Evolutionary conservation across 2,329 filamentous ascomycete genomes (phyloP).

Genomic region (Blastomyces percursus): DNA sequence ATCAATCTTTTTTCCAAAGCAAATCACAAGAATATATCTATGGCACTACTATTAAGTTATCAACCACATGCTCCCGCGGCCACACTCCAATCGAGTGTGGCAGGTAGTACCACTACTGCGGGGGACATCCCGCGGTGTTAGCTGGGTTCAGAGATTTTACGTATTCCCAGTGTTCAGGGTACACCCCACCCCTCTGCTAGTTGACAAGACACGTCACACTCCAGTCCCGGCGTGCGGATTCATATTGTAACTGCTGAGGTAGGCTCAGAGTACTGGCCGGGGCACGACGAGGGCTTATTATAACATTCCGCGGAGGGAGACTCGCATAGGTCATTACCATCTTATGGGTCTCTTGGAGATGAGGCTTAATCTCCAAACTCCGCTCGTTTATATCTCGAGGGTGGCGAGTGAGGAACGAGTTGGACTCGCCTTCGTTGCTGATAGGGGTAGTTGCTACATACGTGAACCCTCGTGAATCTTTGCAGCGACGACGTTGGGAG

Average conservation of each 20-base stretch:
- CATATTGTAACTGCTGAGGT: background rate
- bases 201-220: background rate
- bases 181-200: conserved; percentile 1
- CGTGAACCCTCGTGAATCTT: background rate
- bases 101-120: background rate
- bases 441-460: background rate
- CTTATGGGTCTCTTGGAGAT: background rate
- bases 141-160: background rate
- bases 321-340: background rate
- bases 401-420: background rate
- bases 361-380: background rate
- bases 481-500: background rate
- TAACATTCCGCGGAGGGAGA: background rate
- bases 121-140: background rate
- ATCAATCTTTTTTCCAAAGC: background rate
- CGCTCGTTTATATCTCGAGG: background rate
- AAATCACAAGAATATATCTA: background rate
- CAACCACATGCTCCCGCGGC: background rate
- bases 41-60: background rate
- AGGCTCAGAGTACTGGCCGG: background rate
- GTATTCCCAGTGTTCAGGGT: conserved; percentile 2
- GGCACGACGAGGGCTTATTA: background rate
- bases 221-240: background rate
- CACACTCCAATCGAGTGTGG: background rate
- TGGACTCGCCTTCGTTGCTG: background rate